A percentile compares a stretch with the other conserved stretches of the same genome.
These are phyloP conservation scores for Aspergillus neoniger DNA, from an alignment of 2,329 filamentous ascomycete species.

Conservation along the genomic window DNA sequence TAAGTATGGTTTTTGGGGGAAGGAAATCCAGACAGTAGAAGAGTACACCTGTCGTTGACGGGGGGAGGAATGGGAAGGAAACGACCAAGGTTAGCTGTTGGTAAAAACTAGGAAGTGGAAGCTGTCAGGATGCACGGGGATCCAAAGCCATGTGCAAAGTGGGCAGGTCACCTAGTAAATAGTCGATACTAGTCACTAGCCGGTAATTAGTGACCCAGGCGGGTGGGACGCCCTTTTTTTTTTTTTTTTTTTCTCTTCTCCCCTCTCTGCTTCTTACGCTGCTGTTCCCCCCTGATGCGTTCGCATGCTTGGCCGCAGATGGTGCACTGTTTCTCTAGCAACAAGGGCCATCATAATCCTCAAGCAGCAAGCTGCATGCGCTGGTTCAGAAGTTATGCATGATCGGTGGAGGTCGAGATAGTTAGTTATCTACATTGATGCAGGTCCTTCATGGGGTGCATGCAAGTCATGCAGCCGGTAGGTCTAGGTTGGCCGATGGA, in stretches of 20 bases:
- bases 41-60: neutral
- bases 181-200: neutral
- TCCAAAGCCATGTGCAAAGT: slow-evolving; percentile 2
- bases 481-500: neutral
- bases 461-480: neutral
- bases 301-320: neutral
- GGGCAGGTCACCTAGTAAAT: neutral
- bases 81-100: neutral
- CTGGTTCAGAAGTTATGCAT: neutral
- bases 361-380: slow-evolving; percentile 1
- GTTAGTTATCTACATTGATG: neutral
- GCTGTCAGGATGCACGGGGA: slow-evolving; percentile 6
- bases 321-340: neutral
- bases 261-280: too few species aligned
- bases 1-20: too few species aligned
- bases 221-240: slow-evolving; percentile 7
- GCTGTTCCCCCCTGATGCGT: neutral
- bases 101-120: neutral
- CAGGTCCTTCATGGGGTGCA: neutral
- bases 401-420: neutral
- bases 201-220: slow-evolving; percentile 6
- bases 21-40: too few species aligned
- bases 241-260: neutral
- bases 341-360: neutral
- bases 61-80: neutral